A percentile compares a stretch with the other conserved stretches of the same genome.
Conservation (phyloP, 164 flowering plant genomes). For the Kingdonia uniflora region DNA sequence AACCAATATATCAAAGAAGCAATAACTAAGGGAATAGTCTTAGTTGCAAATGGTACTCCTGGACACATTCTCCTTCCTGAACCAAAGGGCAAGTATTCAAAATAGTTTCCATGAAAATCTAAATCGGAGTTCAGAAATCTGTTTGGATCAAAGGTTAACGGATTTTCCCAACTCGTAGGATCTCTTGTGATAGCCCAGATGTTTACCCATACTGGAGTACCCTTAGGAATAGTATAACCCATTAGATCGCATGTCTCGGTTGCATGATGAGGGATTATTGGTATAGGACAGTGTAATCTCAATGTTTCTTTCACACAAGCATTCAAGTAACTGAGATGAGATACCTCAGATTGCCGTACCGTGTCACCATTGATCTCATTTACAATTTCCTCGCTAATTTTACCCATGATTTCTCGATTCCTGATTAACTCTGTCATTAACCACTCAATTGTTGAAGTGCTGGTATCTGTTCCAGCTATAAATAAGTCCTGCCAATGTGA, state of each 20-base stretch:
- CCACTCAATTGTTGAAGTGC: conserved; percentile 4
- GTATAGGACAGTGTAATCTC: conserved; percentile 1
- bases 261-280: background rate
- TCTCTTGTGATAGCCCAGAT: background rate
- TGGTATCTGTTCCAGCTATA: conserved; percentile 3
- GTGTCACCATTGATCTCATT: background rate
- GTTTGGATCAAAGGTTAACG: background rate
- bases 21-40: background rate
- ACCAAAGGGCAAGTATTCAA: conserved; percentile 2
- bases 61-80: conserved; percentile 8
- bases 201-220: background rate
- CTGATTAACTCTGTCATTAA: conserved; percentile 3
- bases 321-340: conserved; percentile 1
- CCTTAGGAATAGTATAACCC: conserved; percentile 5
- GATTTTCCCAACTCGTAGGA: conserved; percentile 2
- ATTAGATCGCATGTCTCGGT: conserved; percentile 1
- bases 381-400: background rate
- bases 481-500: background rate
- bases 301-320: conserved; percentile 2
- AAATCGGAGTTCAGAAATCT: conserved; percentile 2
- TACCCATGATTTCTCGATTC: background rate
- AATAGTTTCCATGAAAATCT: background rate
- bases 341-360: conserved; percentile 2
- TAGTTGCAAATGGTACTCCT: background rate
- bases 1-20: background rate